A percentile compares a stretch with the other conserved stretches of the same genome.
Evolutionary conservation across 108 stramenopile genomes (phyloP).

Genomic region (Nannochloropsis salina): DNA sequence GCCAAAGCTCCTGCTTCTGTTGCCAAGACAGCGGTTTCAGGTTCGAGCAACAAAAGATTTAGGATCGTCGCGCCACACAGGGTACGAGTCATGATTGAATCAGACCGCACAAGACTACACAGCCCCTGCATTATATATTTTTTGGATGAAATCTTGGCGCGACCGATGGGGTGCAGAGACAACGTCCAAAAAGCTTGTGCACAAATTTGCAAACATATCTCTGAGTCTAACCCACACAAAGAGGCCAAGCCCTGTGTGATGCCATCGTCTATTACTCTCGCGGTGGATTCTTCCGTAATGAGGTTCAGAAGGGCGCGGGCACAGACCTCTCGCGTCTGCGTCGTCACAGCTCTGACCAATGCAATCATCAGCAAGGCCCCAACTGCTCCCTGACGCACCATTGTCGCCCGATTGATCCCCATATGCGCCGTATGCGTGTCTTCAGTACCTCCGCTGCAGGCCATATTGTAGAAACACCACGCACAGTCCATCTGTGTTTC

Average conservation of each 20-base stretch:
- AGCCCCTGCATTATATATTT: constrained; percentile 5
- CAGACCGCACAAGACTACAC: neutral
- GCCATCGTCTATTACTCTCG: neutral
- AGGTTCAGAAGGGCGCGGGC: constrained; percentile 49
- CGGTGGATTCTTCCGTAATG: constrained; percentile 34
- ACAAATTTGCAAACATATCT: neutral
- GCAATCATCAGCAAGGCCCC: constrained; percentile 45
- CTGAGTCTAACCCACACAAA: neutral
- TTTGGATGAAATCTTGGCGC: neutral
- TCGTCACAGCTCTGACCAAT: constrained; percentile 43
- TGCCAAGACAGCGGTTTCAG: neutral
- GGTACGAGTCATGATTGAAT: neutral
- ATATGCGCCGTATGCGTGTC: neutral
- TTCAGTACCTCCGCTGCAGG: constrained; percentile 41
- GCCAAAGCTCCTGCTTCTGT: neutral
- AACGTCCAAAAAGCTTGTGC: constrained; percentile 10
- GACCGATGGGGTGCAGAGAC: constrained; percentile 10
- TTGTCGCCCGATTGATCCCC: neutral
- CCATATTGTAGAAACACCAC: constrained; percentile 41
- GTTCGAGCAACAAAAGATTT: neutral
- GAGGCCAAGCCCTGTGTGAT: constrained; percentile 6
- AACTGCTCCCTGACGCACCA: constrained; percentile 38
- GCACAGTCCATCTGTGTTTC: constrained; percentile 48
- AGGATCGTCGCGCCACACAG: neutral
- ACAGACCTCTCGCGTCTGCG: constrained; percentile 44